A percentile compares a stretch with the other conserved stretches of the same genome.
Conservation (phyloP, 1,139 yeast species). For the Yueomyces sp. region DNA sequence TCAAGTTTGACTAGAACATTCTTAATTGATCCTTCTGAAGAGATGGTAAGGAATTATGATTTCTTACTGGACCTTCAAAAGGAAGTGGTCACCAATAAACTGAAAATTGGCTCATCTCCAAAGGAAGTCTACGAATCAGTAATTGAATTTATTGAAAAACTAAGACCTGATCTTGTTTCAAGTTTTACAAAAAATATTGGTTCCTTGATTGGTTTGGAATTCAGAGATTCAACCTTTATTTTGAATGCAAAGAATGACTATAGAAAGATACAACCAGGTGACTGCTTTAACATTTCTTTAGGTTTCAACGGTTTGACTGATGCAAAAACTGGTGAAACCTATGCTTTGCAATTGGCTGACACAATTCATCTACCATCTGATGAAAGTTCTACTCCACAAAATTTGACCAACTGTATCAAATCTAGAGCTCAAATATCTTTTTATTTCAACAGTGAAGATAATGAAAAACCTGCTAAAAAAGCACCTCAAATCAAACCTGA, state of each 20-base stretch:
- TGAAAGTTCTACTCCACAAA: constrained; percentile 45
- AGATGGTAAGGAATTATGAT: constrained; percentile 69
- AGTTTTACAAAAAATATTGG: constrained; percentile 77
- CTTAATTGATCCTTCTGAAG: constrained; percentile 76
- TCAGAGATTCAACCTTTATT: constrained; percentile 67
- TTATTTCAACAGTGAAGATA: constrained; percentile 67
- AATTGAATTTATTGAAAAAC: constrained; percentile 41
- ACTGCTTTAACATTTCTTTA: constrained; percentile 61
- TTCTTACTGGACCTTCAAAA: constrained; percentile 58
- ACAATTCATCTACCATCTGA: constrained; percentile 51
- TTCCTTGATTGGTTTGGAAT: constrained; percentile 83
- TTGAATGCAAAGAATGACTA: constrained; percentile 59
- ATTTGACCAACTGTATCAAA: constrained; percentile 68
- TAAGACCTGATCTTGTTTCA: constrained; percentile 49
- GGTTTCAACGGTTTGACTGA: constrained; percentile 61
- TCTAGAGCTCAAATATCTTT: constrained; percentile 66
- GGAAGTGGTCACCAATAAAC: constrained; percentile 38
- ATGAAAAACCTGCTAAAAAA: constrained; percentile 20
- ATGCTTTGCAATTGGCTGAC: constrained; percentile 71
- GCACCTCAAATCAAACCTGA: constrained; percentile 16
- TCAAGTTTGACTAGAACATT: constrained; percentile 82
- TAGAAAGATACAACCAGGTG: constrained; percentile 55
- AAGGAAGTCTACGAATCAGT: constrained; percentile 57
- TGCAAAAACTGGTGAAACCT: constrained; percentile 36
- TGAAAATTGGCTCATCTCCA: constrained; percentile 59